Base-by-base conservation (phyloP, 345 rosid genomes). In the Bruguiera parviflora region DNA sequence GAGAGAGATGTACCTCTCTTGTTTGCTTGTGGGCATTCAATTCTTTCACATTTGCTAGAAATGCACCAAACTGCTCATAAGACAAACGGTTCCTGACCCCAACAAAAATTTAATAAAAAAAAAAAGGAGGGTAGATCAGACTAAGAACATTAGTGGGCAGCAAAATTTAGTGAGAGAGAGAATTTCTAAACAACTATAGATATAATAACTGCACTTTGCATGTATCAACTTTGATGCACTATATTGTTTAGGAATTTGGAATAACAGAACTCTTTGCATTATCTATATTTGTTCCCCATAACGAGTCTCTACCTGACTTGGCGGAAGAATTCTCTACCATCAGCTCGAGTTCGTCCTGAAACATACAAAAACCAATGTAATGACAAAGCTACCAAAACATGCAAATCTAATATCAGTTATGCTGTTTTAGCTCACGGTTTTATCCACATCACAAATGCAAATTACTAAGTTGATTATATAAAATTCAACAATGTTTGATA, bases 281-380 rank as follows among this genome's bases (percentile, higher is more conserved):
- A 21, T 59, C 18, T 47, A 46, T 10, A 68, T 8, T 21, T 57
- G 19, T 58, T 19, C 11, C 47, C n/a, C 31, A 56, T 27, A 1
- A 6, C 6, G 2, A 20, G 43, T 9, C 46, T 58, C 81, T 83
- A 94, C 98, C 97, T 91, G 82, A 91, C 97, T 89, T 89, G 95
- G 39, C 96, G 91, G 82, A 94, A 94, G 82, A 94, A 91, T 74
- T 91, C 98, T 79, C 89, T 94, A 66, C 98, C 98, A 39, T 91
- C 98, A 47, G 91, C 91, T 58, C 96, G 87, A 69, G 96, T 83
- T 71, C 89, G 78, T 28, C 86, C 97, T 91, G 89, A 73, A 80
- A 74, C 59, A 67, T 55, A 47, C 25, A 32, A 0, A 65, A 65
- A 31, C 53, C 22, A 57, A 70, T 21, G 52, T 37, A 52, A 56